Percentiles rank a stretch among this genome's conserved stretches.
phyloP scores from a whole-genome alignment of 164 flowering plant genomes.

The Vitis rotundifolia region DNA sequence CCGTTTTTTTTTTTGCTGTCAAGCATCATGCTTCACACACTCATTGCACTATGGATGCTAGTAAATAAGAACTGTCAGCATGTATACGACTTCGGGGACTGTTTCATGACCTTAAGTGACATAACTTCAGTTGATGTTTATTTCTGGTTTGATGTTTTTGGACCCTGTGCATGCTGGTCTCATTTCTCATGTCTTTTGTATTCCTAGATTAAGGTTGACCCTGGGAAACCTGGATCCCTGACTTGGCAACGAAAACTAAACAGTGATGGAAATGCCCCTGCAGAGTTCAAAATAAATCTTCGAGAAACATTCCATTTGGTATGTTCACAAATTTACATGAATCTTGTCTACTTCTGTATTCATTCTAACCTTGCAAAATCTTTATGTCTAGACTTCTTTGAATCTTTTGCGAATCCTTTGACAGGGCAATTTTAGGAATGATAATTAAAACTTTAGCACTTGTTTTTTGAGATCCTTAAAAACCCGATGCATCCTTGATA shows the following conservation, averaged over 20 bases:
- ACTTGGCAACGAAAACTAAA: conserved; percentile 77
- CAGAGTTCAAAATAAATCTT: conserved; percentile 39
- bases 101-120: too few relatives aligned
- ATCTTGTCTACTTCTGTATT: background rate
- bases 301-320: conserved; percentile 70
- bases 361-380: background rate
- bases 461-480: background rate
- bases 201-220: conserved; percentile 48
- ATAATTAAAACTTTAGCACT: background rate
- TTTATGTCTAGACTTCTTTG: too few relatives aligned
- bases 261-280: conserved; percentile 39
- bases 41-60: too few relatives aligned
- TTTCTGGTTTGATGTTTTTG: background rate
- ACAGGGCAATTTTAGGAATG: background rate
- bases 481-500: background rate
- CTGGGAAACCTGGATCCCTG: conserved; percentile 59
- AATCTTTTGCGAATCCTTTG: too few relatives aligned
- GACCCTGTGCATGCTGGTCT: background rate
- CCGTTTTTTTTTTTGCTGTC: too few relatives aligned
- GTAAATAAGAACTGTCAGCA: too few relatives aligned
- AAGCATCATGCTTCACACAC: too few relatives aligned
- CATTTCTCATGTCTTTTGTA: conserved; percentile 4
- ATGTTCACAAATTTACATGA: conserved; percentile 13
- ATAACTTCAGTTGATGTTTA: background rate
- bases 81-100: too few relatives aligned